Base-by-base conservation (phyloP, 176 grass and related monocot genomes). In the Musa beccarii region DNA sequence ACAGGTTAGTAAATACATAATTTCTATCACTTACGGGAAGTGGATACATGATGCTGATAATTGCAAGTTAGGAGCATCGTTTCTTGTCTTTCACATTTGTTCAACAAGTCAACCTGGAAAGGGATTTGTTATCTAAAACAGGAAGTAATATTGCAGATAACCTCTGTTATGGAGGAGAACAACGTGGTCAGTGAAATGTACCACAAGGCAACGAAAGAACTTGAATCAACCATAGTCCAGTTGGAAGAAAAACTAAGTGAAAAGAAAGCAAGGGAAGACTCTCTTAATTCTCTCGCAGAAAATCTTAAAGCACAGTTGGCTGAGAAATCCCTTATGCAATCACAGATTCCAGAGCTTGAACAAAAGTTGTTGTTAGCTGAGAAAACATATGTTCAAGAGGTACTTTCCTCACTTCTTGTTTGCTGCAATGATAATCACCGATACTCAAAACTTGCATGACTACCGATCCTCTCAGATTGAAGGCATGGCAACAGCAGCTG, bases 371-470 rank as follows among this genome's bases (percentile, higher is more conserved):
- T 90, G 76, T 56, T 91, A 55, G 90, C 94, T 69, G 90, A 93
- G 68, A 83, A 73, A 78, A 92, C 84, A 64, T 96, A 84, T 79
- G 85, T 90, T 87, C 87, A 96, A 76, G 90, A 96, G 93, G 93
- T 96, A 85, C 11, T 16, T 86, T 52, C 67, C 11, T 59, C 28
- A 8, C 49, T 80, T 53, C 51, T 13, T 59, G 9, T 29, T 68
- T 49, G 54, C 24, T 68, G 50, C 63, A 20, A 29, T 81, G 71
- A 72, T 71, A 83, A 28, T 85, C 10, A 82, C 52, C 79, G 57
- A 28, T 66, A 22, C 24, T 76, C 59, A 83, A 20, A 70, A 70
- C 20, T 56, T 75, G 51, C 9, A 10, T 8, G 53, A 77, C 68
- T 13, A 77, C 61, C 62, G 54, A 61, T 61, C 57, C 13, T 19